Evolutionary conservation across 441 rosid genomes (phyloP).

Genomic region (Croton laevigatus): DNA sequence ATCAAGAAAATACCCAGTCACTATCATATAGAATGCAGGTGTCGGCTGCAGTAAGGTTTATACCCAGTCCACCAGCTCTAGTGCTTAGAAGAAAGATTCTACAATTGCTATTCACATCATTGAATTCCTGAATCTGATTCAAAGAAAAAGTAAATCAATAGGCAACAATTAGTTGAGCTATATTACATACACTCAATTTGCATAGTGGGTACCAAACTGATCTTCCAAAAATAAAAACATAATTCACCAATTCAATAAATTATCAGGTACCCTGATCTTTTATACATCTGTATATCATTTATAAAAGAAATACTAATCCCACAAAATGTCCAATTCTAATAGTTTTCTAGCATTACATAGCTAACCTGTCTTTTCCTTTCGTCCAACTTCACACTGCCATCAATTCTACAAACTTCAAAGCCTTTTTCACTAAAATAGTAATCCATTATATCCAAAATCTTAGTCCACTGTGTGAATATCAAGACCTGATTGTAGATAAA

Average conservation of each 20-base stretch:
- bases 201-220: background rate
- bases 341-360: background rate
- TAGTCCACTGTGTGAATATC: constrained; percentile 89
- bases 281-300: background rate
- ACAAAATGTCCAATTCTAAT: background rate
- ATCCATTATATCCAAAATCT: constrained; percentile 86
- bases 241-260: background rate
- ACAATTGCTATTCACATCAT: constrained; percentile 60
- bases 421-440: constrained; percentile 94
- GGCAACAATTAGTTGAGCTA: no score
- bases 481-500: constrained; percentile 55
- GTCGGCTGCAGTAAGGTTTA: constrained; percentile 96
- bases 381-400: constrained; percentile 73
- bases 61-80: constrained; percentile 98
- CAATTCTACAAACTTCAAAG: constrained; percentile 87
- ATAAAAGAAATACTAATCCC: constrained; percentile 1
- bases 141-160: background rate
- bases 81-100: constrained; percentile 91
- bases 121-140: constrained; percentile 77
- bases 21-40: constrained; percentile 96
- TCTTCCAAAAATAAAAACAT: background rate
- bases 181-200: background rate
- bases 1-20: constrained; percentile 70
- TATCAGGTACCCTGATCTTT: background rate
- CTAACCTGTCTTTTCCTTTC: constrained; percentile 90